Base-by-base conservation (phyloP, 139 green algal genomes). In the Pycnococcus provasolii region DNA sequence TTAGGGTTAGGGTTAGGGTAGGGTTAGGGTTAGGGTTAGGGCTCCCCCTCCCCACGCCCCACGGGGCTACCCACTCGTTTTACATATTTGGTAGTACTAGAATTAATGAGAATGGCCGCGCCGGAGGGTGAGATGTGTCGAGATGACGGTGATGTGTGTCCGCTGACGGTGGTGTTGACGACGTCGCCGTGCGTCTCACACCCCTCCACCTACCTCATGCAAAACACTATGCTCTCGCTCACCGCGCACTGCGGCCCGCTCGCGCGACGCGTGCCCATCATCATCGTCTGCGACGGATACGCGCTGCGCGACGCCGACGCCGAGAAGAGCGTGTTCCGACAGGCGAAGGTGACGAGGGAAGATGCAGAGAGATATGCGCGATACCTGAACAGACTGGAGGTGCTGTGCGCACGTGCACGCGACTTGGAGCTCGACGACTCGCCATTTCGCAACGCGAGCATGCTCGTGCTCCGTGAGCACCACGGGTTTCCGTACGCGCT, bases 401-500 rank as follows among this genome's bases (percentile, higher is more conserved):
- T 15, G 7, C 53, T 4, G 43, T 13, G 42, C 6, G 60, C 26
- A 26, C 26, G 26, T 26, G 26, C 26, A 26, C 26, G 26, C 26
- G 26, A 26, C 26, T 26, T 26, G 26, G 26, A 26, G 11, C 4
- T 40, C 58, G 11, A 43, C 6, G 4, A n/a, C 42, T 55, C 11
- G 9, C 13, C 60, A 11, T 45, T 66, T 6, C 45, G 42, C 43
- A 45, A 45, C 4, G 62, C 45, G 46, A 26, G 26, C 40, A 3
- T 69, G 26, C 45, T 69, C 42, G 37, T 9, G 9, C 47, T 69
- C 8, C 42, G 59, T 8, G 62, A 60, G 46, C 45, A 47, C 39
- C 62, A 69, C 62, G 62, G 62, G 37, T 69, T 69, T n/a, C 46
- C 46, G 37, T 47, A 69, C 47, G 62, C 62, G 4, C 41, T 69